A percentile compares a stretch with the other conserved stretches of the same genome.
Evolutionary conservation across 495 filamentous ascomycete species (phyloP).

Genomic region (Penicillium antarcticum): DNA sequence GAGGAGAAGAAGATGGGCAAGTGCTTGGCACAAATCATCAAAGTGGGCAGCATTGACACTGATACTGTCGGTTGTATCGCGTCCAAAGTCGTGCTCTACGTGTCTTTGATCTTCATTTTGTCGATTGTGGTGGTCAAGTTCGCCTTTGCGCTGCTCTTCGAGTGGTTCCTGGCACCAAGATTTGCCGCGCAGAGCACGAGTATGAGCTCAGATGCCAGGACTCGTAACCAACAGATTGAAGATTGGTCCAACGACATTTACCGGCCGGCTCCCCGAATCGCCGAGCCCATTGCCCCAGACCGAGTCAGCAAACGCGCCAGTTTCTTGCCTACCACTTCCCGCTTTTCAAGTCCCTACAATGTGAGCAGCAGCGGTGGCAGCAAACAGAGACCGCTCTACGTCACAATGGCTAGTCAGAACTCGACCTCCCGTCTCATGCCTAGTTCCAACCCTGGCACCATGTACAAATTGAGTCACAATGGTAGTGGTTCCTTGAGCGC

Average conservation of each 20-base stretch:
- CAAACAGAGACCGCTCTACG: conserved; percentile 57
- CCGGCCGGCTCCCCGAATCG: conserved; percentile 75
- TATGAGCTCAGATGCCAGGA: conserved; percentile 63
- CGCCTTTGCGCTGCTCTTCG: conserved; percentile 82
- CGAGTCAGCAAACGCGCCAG: conserved; percentile 77
- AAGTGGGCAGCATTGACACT: conserved; percentile 92
- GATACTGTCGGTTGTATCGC: conserved; percentile 97
- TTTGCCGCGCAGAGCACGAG: conserved; percentile 78
- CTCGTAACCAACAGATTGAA: conserved; percentile 90
- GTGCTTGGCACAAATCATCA: conserved; percentile 89
- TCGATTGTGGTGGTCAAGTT: conserved; percentile 87
- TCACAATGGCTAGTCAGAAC: conserved; percentile 95
- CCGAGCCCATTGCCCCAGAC: conserved; percentile 64
- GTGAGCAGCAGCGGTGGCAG: conserved; percentile 52
- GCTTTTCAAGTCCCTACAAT: conserved; percentile 93
- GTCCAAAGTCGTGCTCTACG: conserved; percentile 93
- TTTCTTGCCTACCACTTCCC: conserved; percentile 76
- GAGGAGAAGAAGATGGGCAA: conserved; percentile 75
- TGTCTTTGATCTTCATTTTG: conserved; percentile 90
- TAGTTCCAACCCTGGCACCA: conserved; percentile 46
- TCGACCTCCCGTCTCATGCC: conserved; percentile 72
- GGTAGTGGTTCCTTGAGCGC: conserved; percentile 58
- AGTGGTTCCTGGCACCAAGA: conserved; percentile 86
- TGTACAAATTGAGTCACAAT: conserved; percentile 70
- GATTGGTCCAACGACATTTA: conserved; percentile 99